A percentile compares a stretch with the other conserved stretches of the same genome.
These are phyloP conservation scores for Phellopilus nigrolimitatus DNA, from an alignment of 1,284 basidiomycete genomes.

Conservation along the genomic window DNA sequence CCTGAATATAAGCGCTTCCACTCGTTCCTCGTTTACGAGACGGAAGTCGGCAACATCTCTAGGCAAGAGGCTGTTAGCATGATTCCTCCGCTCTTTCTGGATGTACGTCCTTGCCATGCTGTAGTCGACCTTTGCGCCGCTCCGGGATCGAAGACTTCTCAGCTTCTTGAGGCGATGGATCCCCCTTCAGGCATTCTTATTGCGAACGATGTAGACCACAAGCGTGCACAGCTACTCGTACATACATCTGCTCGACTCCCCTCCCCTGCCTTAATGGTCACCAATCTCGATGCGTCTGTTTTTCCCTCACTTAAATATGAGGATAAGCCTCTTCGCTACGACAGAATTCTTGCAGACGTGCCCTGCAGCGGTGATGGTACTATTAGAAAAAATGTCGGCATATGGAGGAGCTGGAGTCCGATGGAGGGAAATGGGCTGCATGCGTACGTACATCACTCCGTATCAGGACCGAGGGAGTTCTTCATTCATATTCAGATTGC, in stretches of 20 bases:
- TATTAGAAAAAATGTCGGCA: conserved; percentile 88
- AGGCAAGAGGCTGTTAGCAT: conserved; percentile 98
- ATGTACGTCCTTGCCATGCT: conserved; percentile 88
- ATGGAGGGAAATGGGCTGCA: conserved; percentile 91
- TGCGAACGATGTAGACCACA: conserved; percentile 91
- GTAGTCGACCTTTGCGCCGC: conserved; percentile 99
- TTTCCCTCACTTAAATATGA: conserved; percentile 67
- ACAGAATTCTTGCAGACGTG: conserved; percentile 94
- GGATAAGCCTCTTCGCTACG: conserved; percentile 62
- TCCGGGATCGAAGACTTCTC: conserved; percentile 96
- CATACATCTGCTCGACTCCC: conserved; percentile 97
- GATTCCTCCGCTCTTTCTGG: conserved; percentile 93
- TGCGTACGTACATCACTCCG: conserved; percentile 44
- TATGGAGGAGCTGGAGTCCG: conserved; percentile 92
- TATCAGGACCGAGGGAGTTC: neutral
- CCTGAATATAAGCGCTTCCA: conserved; percentile 97
- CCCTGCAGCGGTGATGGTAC: conserved; percentile 98
- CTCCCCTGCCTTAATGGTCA: conserved; percentile 89
- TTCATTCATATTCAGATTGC: conserved; percentile 53
- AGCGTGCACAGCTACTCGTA: conserved; percentile 94
- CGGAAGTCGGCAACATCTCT: conserved; percentile 95
- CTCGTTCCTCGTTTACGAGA: conserved; percentile 95
- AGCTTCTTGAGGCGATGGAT: conserved; percentile 87
- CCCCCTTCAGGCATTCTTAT: conserved; percentile 71
- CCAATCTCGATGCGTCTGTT: conserved; percentile 91